Conservation (phyloP, 1,284 basidiomycete genomes). For the Sporisorium exsertum region DNA sequence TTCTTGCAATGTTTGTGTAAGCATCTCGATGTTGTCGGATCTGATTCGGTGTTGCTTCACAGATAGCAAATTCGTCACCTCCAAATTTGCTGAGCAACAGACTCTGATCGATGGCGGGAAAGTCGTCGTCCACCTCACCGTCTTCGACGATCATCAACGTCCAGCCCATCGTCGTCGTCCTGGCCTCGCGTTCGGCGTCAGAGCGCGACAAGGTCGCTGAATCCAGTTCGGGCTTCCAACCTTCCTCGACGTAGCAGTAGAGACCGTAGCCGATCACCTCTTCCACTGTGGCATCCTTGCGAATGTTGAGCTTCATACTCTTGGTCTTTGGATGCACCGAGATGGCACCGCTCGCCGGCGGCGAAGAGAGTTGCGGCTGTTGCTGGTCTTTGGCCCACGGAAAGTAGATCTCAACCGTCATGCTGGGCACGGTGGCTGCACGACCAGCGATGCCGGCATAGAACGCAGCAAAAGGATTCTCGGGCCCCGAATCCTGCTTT, state of each 20-base stretch:
- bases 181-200: constrained; percentile 75
- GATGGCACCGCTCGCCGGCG: constrained; percentile 49
- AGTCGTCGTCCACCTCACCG: constrained; percentile 98
- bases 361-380: constrained; percentile 25
- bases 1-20: constrained; percentile 30
- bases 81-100: constrained; percentile 88
- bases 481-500: constrained; percentile 48
- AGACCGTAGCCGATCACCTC: constrained; percentile 94
- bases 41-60: constrained; percentile 77
- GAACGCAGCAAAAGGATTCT: constrained; percentile 70
- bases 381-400: constrained; percentile 77
- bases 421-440: constrained; percentile 66
- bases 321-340: constrained; percentile 54
- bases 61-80: constrained; percentile 90
- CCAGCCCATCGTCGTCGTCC: constrained; percentile 86
- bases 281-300: constrained; percentile 90
- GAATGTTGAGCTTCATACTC: constrained; percentile 75
- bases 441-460: constrained; percentile 71
- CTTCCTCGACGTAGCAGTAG: constrained; percentile 90
- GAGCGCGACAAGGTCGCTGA: constrained; percentile 11
- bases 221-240: constrained; percentile 81
- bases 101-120: constrained; percentile 91
- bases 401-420: constrained; percentile 85
- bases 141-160: constrained; percentile 95
- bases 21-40: constrained; percentile 81